These are phyloP conservation scores for Lenwebbia sp. DNA, from an alignment of 345 rosid species.

Conservation along the genomic window DNA sequence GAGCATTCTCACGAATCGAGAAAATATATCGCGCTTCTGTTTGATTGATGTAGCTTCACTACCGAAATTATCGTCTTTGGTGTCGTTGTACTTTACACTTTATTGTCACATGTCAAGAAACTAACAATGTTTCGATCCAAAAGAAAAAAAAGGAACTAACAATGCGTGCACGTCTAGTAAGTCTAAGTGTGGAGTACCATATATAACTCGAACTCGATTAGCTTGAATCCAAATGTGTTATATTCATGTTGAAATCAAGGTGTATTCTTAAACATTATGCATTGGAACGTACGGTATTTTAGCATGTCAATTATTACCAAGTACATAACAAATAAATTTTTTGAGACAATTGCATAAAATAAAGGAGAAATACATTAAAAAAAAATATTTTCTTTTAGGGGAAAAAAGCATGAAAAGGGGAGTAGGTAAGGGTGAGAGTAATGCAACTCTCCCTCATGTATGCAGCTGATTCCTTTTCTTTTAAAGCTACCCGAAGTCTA, in stretches of 20 bases:
- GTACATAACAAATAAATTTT: neutral
- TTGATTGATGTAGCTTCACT: neutral
- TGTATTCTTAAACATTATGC: neutral
- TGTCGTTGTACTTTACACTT: neutral
- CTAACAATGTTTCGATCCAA: neutral
- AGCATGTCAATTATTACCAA: neutral
- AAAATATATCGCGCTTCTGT: neutral
- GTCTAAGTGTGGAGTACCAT: too few relatives aligned
- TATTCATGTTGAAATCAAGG: too few relatives aligned
- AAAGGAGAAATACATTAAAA: neutral
- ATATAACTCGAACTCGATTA: too few relatives aligned
- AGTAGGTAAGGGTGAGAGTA: neutral
- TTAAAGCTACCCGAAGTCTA: neutral
- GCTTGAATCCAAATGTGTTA: too few relatives aligned
- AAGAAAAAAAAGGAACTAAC: neutral
- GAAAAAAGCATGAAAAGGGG: neutral
- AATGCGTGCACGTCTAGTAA: neutral
- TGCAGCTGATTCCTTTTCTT: neutral
- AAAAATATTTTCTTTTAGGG: neutral
- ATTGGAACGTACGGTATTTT: neutral
- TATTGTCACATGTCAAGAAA: neutral
- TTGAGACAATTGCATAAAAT: neutral
- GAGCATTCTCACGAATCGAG: neutral
- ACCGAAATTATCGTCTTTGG: neutral
- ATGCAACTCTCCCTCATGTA: neutral